Percentiles rank a stretch among this genome's conserved stretches.
These are phyloP conservation scores for Xylariomycetidae sp. DNA, from an alignment of 2,329 filamentous ascomycete species.

Conservation along the genomic window DNA sequence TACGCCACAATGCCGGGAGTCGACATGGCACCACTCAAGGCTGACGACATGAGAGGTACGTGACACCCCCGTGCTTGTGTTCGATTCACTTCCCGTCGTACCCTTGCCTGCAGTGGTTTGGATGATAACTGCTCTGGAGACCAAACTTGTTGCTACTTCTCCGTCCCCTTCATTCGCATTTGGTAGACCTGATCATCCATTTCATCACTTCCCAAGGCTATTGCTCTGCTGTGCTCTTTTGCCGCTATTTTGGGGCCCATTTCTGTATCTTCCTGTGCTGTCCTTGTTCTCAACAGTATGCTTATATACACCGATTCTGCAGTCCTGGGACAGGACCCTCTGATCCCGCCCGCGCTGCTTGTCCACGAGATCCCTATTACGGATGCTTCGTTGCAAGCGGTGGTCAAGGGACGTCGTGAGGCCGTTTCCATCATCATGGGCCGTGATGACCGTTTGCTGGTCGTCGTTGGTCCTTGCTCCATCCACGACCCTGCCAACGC, in stretches of 20 bases:
- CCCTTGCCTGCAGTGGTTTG: too few relatives aligned
- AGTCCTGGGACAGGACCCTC: conserved; percentile 92
- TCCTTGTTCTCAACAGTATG: too few relatives aligned
- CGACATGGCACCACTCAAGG: conserved; percentile 26
- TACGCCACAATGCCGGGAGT: conserved; percentile 28
- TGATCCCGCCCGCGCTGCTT: conserved; percentile 84
- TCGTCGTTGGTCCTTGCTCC: conserved; percentile 92
- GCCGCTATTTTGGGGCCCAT: too few relatives aligned
- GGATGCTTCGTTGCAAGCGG: conserved; percentile 56
- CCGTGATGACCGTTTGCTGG: conserved; percentile 79
- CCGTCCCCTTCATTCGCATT: too few relatives aligned
- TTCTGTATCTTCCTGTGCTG: too few relatives aligned
- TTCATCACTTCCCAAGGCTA: too few relatives aligned
- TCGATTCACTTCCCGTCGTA: too few relatives aligned
- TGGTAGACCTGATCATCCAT: too few relatives aligned
- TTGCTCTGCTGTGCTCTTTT: too few relatives aligned
- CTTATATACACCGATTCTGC: conserved; percentile 22
- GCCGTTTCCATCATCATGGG: conserved; percentile 71
- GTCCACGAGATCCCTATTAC: conserved; percentile 76
- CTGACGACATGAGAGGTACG: conserved; percentile 34
- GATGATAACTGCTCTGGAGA: too few relatives aligned
- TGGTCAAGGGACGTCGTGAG: conserved; percentile 64
- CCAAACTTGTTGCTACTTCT: too few relatives aligned
- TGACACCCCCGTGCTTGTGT: conserved; percentile 7
- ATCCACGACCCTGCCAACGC: conserved; percentile 90